Evolutionary conservation across 1,139 yeast genomes (phyloP).

Genomic region (Yamadazyma atlantica): DNA sequence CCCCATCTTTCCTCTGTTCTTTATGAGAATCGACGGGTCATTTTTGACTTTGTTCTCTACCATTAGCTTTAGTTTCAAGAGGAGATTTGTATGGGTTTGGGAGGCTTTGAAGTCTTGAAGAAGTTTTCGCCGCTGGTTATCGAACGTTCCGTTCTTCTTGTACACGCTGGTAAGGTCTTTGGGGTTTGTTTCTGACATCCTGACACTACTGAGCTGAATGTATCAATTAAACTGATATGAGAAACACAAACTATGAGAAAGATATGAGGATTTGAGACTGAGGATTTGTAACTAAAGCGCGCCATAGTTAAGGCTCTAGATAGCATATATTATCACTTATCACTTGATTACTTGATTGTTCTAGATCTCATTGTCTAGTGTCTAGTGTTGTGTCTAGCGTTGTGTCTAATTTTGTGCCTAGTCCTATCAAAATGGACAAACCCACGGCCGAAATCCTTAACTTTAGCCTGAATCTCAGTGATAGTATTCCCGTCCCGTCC

Average conservation of each 20-base stretch:
- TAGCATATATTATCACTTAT: not conserved
- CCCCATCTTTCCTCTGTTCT: conserved; percentile 52
- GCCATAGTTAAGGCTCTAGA: too few species aligned
- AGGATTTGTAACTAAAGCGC: not conserved
- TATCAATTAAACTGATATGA: too few species aligned
- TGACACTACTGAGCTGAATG: not conserved
- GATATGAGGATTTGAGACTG: not conserved
- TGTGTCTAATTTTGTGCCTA: too few species aligned
- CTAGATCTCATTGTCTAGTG: too few species aligned
- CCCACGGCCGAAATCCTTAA: conserved; percentile 11
- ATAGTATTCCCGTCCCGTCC: conserved; percentile 3
- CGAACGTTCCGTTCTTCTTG: conserved; percentile 54
- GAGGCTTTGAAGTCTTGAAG: conserved; percentile 45
- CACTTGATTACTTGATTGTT: too few species aligned
- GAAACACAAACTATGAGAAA: too few species aligned
- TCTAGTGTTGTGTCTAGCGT: too few species aligned
- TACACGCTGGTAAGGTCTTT: conserved; percentile 42
- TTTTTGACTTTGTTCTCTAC: conserved; percentile 47
- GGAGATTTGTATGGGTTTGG: conserved; percentile 42
- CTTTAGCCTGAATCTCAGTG: conserved; percentile 10
- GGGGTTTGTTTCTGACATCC: conserved; percentile 38
- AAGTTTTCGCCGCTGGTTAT: conserved; percentile 42
- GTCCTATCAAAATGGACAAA: not conserved
- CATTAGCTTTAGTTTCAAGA: conserved; percentile 41
- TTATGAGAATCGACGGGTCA: conserved; percentile 49